These are phyloP conservation scores for Aspergillus ochraceus DNA, from an alignment of 2,329 filamentous ascomycete species.

Conservation along the genomic window DNA sequence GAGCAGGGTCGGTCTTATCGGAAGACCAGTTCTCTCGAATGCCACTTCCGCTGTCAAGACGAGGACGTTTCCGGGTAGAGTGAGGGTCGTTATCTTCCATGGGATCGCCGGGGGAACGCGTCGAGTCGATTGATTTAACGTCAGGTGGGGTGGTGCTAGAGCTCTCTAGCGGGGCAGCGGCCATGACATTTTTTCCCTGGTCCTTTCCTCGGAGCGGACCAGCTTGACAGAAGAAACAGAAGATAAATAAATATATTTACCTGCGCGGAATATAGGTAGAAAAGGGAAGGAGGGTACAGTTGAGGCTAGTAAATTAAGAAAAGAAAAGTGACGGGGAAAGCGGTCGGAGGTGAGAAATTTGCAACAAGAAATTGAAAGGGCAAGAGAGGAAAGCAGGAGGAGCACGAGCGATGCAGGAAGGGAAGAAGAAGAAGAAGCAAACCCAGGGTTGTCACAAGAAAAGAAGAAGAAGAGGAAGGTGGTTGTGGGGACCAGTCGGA, in stretches of 20 bases:
- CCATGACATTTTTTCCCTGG: conserved; percentile 44
- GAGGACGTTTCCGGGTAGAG: conserved; percentile 48
- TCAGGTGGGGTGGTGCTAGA: conserved; percentile 41
- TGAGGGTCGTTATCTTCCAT: conserved; percentile 44
- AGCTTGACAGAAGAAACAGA: not conserved
- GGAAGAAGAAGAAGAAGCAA: not conserved
- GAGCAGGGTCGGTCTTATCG: conserved; percentile 22
- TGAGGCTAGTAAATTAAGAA: not conserved
- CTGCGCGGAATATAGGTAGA: not conserved
- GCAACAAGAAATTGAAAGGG: not conserved
- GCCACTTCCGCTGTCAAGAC: conserved; percentile 46
- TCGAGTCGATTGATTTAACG: conserved; percentile 31
- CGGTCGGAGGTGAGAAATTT: not conserved
- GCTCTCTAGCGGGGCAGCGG: conserved; percentile 47
- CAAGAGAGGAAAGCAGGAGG: not conserved
- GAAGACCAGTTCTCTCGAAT: conserved; percentile 35
- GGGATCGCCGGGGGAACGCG: conserved; percentile 31
- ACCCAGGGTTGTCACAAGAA: not conserved
- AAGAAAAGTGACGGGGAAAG: not conserved
- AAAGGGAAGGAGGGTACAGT: not conserved
- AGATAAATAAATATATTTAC: no score
- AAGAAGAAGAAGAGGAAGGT: not conserved
- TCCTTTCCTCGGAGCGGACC: conserved; percentile 3
- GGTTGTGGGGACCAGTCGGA: not conserved
- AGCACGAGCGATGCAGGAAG: not conserved